Evolutionary conservation across 306 rosid genomes (phyloP).

Genomic region (Pachyrhizus erosus): DNA sequence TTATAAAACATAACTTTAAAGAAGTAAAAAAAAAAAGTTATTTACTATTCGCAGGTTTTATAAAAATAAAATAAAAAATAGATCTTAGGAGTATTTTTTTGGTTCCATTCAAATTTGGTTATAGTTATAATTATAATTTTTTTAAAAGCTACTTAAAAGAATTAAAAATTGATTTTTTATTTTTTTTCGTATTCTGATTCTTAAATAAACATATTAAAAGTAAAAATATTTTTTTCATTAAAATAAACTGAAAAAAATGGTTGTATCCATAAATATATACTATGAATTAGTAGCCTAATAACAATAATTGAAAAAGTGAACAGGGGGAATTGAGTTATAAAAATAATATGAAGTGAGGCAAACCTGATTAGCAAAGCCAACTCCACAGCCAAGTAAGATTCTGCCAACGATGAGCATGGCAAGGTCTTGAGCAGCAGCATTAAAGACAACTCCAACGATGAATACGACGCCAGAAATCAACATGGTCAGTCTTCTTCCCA

Average conservation of each 20-base stretch:
- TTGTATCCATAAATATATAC: too few species aligned
- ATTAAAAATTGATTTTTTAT: too few species aligned
- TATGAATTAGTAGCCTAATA: too few species aligned
- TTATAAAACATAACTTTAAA: background rate
- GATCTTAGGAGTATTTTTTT: too few species aligned
- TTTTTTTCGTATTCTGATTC: too few species aligned
- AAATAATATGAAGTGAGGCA: background rate
- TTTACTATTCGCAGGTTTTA: background rate
- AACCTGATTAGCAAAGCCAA: conserved; percentile 95
- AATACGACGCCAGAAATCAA: conserved; percentile 71
- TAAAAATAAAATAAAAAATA: background rate
- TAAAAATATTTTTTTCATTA: too few species aligned
- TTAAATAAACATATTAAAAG: too few species aligned
- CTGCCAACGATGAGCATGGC: conserved; percentile 72
- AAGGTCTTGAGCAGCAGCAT: conserved; percentile 63
- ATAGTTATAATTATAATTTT: too few species aligned
- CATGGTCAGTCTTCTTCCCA: conserved; percentile 77
- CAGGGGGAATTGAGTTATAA: background rate
- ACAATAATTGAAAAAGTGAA: background rate
- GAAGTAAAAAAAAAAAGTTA: too few species aligned
- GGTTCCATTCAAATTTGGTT: background rate
- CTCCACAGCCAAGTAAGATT: conserved; percentile 80
- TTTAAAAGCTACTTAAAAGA: background rate
- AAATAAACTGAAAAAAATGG: too few species aligned
- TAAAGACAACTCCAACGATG: conserved; percentile 56